These are phyloP conservation scores for Gautieria morchelliformis DNA, from an alignment of 768 basidiomycete genomes.

Conservation along the genomic window DNA sequence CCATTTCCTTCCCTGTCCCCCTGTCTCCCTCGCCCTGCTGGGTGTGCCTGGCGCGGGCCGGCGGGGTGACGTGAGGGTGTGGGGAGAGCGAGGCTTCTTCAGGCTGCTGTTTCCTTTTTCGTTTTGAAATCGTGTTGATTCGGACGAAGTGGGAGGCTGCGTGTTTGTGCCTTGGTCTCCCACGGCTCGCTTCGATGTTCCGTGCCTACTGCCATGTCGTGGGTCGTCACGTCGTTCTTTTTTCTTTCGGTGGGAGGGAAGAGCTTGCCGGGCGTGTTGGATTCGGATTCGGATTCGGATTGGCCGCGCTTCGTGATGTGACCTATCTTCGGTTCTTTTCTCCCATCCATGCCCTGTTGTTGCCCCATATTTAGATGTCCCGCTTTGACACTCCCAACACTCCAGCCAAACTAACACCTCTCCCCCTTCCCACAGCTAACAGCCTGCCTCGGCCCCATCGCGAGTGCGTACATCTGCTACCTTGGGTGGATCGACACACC, in stretches of 20 bases:
- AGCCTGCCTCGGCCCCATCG: slow-evolving; percentile 43
- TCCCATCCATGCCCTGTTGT: not conserved
- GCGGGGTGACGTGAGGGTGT: no score
- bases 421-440: slow-evolving; percentile 13
- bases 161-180: no score
- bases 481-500: slow-evolving; percentile 45
- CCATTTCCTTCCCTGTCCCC: not conserved
- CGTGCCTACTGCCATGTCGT: no score
- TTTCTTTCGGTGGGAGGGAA: no score
- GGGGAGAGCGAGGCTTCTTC: not conserved
- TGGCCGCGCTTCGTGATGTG: no score
- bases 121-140: no score
- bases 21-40: not conserved
- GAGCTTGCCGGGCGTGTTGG: no score
- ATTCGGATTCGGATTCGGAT: no score
- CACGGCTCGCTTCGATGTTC: no score
- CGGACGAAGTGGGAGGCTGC: no score
- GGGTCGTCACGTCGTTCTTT: no score
- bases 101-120: not conserved
- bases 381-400: not conserved
- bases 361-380: not conserved
- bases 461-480: slow-evolving; percentile 45
- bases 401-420: not conserved
- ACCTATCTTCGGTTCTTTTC: no score
- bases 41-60: not conserved